A percentile compares a stretch with the other conserved stretches of the same genome.
These are phyloP conservation scores for Scedosporium aurantiacum DNA, from an alignment of 2,329 filamentous ascomycete species.

Conservation along the genomic window DNA sequence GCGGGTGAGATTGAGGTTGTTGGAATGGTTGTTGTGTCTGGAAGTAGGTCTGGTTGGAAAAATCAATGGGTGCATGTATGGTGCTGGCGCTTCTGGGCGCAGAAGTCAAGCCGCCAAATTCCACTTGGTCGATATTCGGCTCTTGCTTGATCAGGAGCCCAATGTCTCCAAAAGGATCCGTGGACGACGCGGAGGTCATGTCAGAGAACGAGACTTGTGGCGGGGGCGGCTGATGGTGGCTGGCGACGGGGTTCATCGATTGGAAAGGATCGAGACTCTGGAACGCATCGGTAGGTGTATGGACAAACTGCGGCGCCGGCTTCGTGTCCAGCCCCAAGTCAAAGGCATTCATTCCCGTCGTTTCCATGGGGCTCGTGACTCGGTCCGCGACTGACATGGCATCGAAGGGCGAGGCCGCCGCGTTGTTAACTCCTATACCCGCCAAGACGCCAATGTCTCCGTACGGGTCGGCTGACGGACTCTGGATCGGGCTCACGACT, in stretches of 20 bases:
- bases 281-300: neutral
- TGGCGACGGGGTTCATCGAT: neutral
- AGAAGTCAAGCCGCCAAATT: neutral
- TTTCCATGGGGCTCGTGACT: slow-evolving; percentile 4
- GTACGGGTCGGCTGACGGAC: neutral
- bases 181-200: neutral
- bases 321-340: neutral
- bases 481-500: slow-evolving; percentile 4
- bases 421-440: neutral
- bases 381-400: neutral
- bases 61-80: slow-evolving; percentile 6
- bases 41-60: slow-evolving; percentile 1
- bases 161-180: slow-evolving; percentile 1
- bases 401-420: neutral
- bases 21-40: slow-evolving; percentile 2
- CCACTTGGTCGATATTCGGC: neutral
- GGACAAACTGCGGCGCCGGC: neutral
- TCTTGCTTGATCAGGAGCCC: slow-evolving; percentile 2
- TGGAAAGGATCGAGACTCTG: slow-evolving; percentile 4
- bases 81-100: neutral
- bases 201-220: neutral
- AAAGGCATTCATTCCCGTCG: neutral
- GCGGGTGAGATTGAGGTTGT: slow-evolving; percentile 5
- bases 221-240: neutral
- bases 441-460: neutral